Conservation (phyloP, 2,329 filamentous ascomycete genomes). For the Gaeumannomyces sp. region DNA sequence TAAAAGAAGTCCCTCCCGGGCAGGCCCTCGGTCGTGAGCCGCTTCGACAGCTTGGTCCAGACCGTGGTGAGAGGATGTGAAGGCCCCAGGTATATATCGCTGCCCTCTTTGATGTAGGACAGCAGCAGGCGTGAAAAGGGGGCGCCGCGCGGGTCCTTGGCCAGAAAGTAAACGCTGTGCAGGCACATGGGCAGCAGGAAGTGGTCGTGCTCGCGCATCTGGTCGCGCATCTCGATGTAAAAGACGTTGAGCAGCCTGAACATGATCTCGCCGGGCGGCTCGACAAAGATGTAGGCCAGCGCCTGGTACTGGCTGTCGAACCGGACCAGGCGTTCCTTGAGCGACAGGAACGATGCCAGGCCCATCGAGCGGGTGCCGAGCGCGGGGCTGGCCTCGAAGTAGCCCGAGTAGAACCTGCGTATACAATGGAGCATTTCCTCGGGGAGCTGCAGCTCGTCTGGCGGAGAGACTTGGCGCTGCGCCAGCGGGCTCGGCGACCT, state of each 20-base stretch:
- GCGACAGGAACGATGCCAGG: not conserved
- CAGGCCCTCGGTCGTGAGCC: not conserved
- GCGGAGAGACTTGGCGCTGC: not conserved
- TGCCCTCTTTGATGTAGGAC: not conserved
- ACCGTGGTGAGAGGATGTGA: not conserved
- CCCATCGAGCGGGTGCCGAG: not conserved
- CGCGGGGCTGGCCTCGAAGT: not conserved
- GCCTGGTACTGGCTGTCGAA: constrained; percentile 5
- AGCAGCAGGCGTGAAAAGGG: not conserved
- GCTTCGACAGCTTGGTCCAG: not conserved
- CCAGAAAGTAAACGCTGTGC: constrained; percentile 1
- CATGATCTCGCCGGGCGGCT: not conserved
- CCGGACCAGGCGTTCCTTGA: not conserved
- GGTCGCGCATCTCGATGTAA: constrained; percentile 5
- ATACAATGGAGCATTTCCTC: not conserved
- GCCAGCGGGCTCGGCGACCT: not conserved
- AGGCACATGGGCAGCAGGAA: constrained; percentile 4
- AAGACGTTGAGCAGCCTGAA: not conserved
- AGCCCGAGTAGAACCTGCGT: not conserved
- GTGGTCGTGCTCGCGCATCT: constrained; percentile 3
- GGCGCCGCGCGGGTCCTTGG: not conserved
- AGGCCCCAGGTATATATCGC: constrained; percentile 2
- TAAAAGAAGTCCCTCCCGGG: not conserved
- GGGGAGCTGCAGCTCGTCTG: constrained; percentile 2
- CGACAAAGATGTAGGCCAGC: constrained; percentile 4